These are phyloP conservation scores for Coemansia sp. DNA, from an alignment of 192 early-diverging fungal genomes.

Conservation along the genomic window DNA sequence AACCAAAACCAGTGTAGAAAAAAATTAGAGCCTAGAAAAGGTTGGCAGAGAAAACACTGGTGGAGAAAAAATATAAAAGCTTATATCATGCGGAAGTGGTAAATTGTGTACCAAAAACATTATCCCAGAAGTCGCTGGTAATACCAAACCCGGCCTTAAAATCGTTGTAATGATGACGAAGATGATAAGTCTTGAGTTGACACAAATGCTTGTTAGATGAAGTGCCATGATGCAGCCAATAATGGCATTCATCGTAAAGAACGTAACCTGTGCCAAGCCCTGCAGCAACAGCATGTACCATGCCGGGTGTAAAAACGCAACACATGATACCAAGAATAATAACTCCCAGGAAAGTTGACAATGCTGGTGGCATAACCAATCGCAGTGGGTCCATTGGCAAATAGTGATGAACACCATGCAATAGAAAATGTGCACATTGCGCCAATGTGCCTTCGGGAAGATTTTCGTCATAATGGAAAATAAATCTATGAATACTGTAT, in stretches of 20 bases:
- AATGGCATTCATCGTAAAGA: slow-evolving; percentile 91
- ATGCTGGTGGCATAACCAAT: slow-evolving; percentile 94
- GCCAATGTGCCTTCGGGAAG: slow-evolving; percentile 81
- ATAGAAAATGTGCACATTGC: slow-evolving; percentile 78
- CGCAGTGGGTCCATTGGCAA: slow-evolving; percentile 94
- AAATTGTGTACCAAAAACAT: slow-evolving; percentile 68
- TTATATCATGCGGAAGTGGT: slow-evolving; percentile 10
- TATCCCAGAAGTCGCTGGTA: slow-evolving; percentile 89
- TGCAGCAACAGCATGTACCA: slow-evolving; percentile 67
- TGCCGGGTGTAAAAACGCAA: slow-evolving; percentile 61
- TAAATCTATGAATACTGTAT: slow-evolving; percentile 88
- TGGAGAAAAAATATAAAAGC: slow-evolving; percentile 3
- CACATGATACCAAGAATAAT: slow-evolving; percentile 61
- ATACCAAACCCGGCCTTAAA: slow-evolving; percentile 85
- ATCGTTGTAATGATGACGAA: slow-evolving; percentile 95
- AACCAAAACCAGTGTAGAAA: slow-evolving; percentile 9
- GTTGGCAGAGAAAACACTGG: not conserved
- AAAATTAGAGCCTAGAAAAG: not conserved
- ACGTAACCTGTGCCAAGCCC: slow-evolving; percentile 83
- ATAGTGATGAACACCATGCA: slow-evolving; percentile 96
- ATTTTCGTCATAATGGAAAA: slow-evolving; percentile 88
- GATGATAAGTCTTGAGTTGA: slow-evolving; percentile 91
- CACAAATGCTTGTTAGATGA: slow-evolving; percentile 69
- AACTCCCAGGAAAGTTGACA: slow-evolving; percentile 60
- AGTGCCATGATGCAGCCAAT: slow-evolving; percentile 90